Evolutionary conservation across 176 grass and related monocot species (phyloP).

Genomic region (Phoenix roebelenii): DNA sequence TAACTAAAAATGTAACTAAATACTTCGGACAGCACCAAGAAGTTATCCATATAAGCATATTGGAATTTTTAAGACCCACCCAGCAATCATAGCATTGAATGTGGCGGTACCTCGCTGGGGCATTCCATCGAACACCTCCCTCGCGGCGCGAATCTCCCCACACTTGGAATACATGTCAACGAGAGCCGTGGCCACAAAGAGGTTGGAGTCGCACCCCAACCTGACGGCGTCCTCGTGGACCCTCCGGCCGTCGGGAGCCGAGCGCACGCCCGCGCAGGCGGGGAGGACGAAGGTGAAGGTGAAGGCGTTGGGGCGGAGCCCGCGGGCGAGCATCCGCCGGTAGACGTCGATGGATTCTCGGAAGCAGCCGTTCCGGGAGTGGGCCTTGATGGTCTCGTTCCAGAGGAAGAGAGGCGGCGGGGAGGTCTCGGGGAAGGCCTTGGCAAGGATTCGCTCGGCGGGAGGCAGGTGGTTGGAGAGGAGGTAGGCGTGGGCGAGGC

Average conservation of each 20-base stretch:
- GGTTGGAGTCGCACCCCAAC: conserved; percentile 1
- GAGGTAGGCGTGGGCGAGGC: conserved; percentile 16
- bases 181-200: conserved; percentile 10
- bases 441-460: not conserved
- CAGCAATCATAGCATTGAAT: conserved; percentile 13
- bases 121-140: conserved; percentile 9
- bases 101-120: conserved; percentile 5
- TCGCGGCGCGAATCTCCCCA: not conserved
- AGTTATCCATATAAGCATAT: too few relatives aligned
- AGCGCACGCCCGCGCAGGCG: not conserved
- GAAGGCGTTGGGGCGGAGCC: conserved; percentile 6
- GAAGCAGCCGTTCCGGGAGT: conserved; percentile 3
- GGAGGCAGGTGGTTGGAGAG: not conserved
- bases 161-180: conserved; percentile 10
- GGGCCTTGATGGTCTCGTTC: conserved; percentile 12
- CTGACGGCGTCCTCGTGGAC: not conserved
- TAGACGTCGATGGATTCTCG: not conserved
- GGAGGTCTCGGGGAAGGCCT: not conserved
- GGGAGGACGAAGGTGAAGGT: conserved; percentile 15
- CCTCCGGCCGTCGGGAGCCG: not conserved
- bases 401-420: conserved; percentile 11
- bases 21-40: too few relatives aligned
- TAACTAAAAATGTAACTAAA: too few relatives aligned
- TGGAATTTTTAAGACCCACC: not conserved
- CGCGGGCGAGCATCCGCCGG: not conserved